phyloP scores from a whole-genome alignment of 495 filamentous ascomycete species.

The Friedmanniomyces simplex region DNA sequence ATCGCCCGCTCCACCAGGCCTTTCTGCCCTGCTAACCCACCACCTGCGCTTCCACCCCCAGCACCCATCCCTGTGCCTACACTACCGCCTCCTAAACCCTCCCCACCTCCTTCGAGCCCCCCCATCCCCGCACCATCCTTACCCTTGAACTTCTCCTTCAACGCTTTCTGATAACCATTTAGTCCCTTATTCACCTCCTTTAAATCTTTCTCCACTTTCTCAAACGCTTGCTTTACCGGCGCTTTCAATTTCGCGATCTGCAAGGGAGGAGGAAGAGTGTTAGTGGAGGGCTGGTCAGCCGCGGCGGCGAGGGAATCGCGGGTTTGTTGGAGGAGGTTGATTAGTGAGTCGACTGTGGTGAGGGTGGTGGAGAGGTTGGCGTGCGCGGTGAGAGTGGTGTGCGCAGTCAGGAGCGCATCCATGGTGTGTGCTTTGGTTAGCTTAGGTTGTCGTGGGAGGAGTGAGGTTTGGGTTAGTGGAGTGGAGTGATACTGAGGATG shows the following conservation, averaged over 20 bases:
- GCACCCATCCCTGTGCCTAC: neutral
- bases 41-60: neutral
- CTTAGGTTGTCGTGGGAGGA: too few species aligned
- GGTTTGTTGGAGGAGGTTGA: slow-evolving; percentile 63
- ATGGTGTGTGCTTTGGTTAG: too few species aligned
- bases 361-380: slow-evolving; percentile 62
- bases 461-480: neutral
- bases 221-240: slow-evolving; percentile 66
- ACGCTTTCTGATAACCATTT: slow-evolving; percentile 67
- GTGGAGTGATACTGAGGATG: neutral
- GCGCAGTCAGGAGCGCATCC: slow-evolving; percentile 39
- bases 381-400: slow-evolving; percentile 57
- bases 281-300: slow-evolving; percentile 34
- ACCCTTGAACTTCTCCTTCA: slow-evolving; percentile 57
- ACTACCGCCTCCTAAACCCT: slow-evolving; percentile 58
- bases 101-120: slow-evolving; percentile 14
- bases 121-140: slow-evolving; percentile 47
- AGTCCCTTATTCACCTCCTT: slow-evolving; percentile 69
- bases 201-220: slow-evolving; percentile 64
- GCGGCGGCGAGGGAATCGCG: slow-evolving; percentile 50
- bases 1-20: slow-evolving; percentile 82
- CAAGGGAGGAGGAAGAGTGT: slow-evolving; percentile 52
- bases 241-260: slow-evolving; percentile 76
- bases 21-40: slow-evolving; percentile 64
- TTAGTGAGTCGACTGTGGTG: slow-evolving; percentile 66